These are phyloP conservation scores for Mariannaea sp. DNA, from an alignment of 2,329 filamentous ascomycete genomes.

Conservation along the genomic window DNA sequence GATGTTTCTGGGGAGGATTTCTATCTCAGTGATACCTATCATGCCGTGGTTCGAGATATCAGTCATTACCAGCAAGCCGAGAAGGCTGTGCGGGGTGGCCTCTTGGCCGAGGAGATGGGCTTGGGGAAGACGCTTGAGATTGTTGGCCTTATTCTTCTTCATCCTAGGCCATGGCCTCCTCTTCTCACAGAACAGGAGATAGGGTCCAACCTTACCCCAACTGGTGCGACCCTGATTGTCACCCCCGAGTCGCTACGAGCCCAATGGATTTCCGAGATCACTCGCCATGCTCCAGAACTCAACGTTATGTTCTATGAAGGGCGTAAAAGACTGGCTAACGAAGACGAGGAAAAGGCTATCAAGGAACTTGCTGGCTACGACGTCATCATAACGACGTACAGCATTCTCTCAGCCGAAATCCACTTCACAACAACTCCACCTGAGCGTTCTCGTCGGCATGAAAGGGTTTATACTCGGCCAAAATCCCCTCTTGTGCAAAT, in stretches of 20 bases:
- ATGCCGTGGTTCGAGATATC: constrained; percentile 59
- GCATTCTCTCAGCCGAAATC: constrained; percentile 77
- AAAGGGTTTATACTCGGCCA: constrained; percentile 67
- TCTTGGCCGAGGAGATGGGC: constrained; percentile 83
- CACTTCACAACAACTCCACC: constrained; percentile 75
- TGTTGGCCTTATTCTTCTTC: constrained; percentile 69
- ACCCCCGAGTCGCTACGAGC: constrained; percentile 59
- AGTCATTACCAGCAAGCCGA: constrained; percentile 50
- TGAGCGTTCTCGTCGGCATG: constrained; percentile 67
- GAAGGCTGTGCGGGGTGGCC: constrained; percentile 59
- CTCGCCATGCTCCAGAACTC: constrained; percentile 61
- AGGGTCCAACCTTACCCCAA: constrained; percentile 51
- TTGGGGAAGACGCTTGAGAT: constrained; percentile 81
- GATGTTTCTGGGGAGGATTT: constrained; percentile 46
- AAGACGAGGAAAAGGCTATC: constrained; percentile 48
- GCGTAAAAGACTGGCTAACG: constrained; percentile 43
- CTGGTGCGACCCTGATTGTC: constrained; percentile 65
- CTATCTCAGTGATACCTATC: constrained; percentile 67
- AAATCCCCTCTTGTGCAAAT: constrained; percentile 80
- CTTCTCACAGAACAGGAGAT: constrained; percentile 27
- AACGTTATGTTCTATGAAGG: constrained; percentile 63
- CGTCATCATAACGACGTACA: constrained; percentile 68
- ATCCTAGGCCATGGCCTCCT: constrained; percentile 51
- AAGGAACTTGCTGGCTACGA: constrained; percentile 56
- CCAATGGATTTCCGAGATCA: constrained; percentile 67